A percentile compares a stretch with the other conserved stretches of the same genome.
Evolutionary conservation across 805 yeast species (phyloP).

Genomic region (Lachancea kluyveri): DNA sequence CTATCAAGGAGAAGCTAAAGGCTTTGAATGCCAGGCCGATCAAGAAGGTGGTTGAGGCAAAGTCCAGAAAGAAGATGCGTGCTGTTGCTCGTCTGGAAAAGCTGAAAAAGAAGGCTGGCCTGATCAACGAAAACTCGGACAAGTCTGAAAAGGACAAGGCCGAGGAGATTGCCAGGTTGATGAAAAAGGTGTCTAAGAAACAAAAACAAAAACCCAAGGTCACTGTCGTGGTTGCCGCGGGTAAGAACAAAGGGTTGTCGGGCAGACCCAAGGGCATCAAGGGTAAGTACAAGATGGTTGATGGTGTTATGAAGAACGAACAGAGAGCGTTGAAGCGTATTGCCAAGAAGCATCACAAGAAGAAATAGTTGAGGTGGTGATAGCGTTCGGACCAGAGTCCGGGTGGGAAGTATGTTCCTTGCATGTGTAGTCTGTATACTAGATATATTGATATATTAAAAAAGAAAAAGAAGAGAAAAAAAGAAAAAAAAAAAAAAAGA

Average conservation of each 20-base stretch:
- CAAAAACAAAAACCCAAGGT: constrained; percentile 70
- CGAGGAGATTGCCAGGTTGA: constrained; percentile 80
- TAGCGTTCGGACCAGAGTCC: too few relatives aligned
- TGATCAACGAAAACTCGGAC: constrained; percentile 79
- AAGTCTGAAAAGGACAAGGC: constrained; percentile 93
- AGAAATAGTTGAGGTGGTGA: constrained; percentile 32
- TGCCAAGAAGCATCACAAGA: constrained; percentile 71
- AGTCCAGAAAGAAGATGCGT: constrained; percentile 92
- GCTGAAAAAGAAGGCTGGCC: constrained; percentile 85
- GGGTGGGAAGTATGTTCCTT: not conserved
- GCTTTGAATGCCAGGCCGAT: constrained; percentile 95
- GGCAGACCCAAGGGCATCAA: constrained; percentile 97
- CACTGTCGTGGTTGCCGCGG: constrained; percentile 82
- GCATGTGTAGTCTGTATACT: not conserved
- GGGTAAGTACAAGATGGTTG: constrained; percentile 99
- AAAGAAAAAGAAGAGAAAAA: constrained; percentile 1
- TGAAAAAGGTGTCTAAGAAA: constrained; percentile 74
- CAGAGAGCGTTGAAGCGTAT: constrained; percentile 88
- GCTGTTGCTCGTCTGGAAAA: constrained; percentile 82
- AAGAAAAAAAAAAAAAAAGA: constrained; percentile 1
- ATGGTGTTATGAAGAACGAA: constrained; percentile 96
- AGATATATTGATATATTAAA: too few relatives aligned
- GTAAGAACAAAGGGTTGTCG: constrained; percentile 74
- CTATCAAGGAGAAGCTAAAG: constrained; percentile 65
- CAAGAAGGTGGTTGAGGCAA: constrained; percentile 97